Base-by-base conservation (phyloP, 2,329 filamentous ascomycete genomes). In the Stagonosporopsis chrysanthemi region DNA sequence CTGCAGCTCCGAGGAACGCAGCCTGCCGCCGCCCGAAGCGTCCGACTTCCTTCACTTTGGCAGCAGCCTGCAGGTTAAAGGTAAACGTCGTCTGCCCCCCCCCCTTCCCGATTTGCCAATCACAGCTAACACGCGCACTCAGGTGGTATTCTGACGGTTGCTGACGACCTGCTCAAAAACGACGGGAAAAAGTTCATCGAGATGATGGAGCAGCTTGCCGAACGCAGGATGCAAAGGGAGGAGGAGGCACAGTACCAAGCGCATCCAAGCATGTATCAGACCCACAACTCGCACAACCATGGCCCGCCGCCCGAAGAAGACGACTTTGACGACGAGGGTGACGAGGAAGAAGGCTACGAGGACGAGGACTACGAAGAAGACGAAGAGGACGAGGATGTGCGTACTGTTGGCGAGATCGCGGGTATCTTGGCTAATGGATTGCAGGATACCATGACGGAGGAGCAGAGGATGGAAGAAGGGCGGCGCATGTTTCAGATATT, bases 171-270 rank as follows among this genome's bases (percentile, higher is more conserved):
- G 65, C 86, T 99, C 63, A 98, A 98, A 79, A 99, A 99, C 79
- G 95, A 99, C 78, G 95, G 95, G 71, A 97, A 96, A 79, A 96
- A 97, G 74, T 99, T 99, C 81, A 99, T 99, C 78, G 95, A 99
- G 77, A 99, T 99, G 95, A 99, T 99, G 95, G 95, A 99, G 78
- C 94, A 98, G 80, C 85, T 99, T 69, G 95, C 95, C 35, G 95
- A 99, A 80, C 91, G 94, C 70, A 88, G 95, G 69, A 97, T 99
- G 94, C 91, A 93, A 73, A 89, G 95, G 67, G 94, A 98, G 81
- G 93, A 95, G 79, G 92, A 97, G 74, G 91, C 91, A 47, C 88
- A 88, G 66, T 86, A 86, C 69, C 78, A 82, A 49, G 80, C 81
- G 63, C 83, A 87, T 75, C 72, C 88, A 84, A 78, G 82, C 82